Conservation (phyloP, 495 filamentous ascomycete species). For the Neurospora sp. region DNA sequence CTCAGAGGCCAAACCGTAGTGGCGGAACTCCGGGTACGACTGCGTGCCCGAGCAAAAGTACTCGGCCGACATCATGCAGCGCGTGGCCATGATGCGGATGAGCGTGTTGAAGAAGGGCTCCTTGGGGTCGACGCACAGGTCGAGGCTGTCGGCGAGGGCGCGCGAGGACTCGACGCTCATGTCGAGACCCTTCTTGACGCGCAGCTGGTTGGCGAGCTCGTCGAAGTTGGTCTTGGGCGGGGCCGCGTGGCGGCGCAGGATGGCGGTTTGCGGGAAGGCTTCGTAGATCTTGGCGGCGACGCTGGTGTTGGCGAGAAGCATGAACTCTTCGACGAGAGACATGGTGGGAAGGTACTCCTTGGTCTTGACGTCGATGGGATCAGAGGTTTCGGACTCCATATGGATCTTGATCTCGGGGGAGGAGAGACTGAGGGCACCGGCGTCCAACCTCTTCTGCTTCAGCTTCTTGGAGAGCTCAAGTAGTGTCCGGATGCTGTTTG, state of each 20-base stretch:
- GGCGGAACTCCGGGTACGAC: constrained; percentile 84
- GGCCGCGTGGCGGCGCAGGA: constrained; percentile 82
- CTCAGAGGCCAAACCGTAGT: constrained; percentile 89
- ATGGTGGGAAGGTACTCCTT: constrained; percentile 92
- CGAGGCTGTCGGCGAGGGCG: constrained; percentile 82
- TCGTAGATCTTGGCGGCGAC: constrained; percentile 81
- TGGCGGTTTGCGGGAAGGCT: constrained; percentile 87
- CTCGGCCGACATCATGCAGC: constrained; percentile 98
- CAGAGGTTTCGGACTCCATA: constrained; percentile 86
- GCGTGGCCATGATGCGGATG: constrained; percentile 89
- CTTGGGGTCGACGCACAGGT: constrained; percentile 66
- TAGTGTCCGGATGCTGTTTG: constrained; percentile 78
- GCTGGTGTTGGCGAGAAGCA: constrained; percentile 94
- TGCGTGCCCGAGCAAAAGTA: constrained; percentile 95
- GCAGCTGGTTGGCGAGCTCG: constrained; percentile 78
- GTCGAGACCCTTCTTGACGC: constrained; percentile 69
- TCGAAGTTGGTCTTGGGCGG: constrained; percentile 95
- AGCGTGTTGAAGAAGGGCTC: constrained; percentile 99
- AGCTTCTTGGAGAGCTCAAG: constrained; percentile 87
- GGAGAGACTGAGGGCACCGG: constrained; percentile 87
- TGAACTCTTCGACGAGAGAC: constrained; percentile 97
- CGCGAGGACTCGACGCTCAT: constrained; percentile 77
- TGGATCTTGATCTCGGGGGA: constrained; percentile 93
- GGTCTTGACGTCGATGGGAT: constrained; percentile 91
- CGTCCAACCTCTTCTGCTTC: constrained; percentile 91